These are phyloP conservation scores for Musa beccarii DNA, from an alignment of 176 grass and related monocot genomes.

Conservation along the genomic window DNA sequence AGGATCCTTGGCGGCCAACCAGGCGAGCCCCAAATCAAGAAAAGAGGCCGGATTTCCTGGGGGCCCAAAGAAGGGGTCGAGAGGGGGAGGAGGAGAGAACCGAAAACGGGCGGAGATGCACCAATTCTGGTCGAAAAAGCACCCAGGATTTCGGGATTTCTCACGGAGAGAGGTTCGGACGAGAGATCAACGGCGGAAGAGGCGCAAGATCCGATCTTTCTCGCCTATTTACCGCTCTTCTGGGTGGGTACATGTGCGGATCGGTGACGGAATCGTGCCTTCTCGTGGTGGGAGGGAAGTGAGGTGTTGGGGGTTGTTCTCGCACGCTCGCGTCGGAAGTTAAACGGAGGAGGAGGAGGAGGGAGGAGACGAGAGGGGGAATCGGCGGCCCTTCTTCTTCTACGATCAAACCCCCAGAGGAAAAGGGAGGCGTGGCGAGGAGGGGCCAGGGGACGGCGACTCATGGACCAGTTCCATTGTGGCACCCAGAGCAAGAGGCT, in stretches of 20 bases:
- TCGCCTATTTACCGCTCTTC: neutral
- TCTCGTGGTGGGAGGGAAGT: no score
- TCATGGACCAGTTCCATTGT: neutral
- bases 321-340: neutral
- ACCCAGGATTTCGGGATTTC: neutral
- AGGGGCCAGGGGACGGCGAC: neutral
- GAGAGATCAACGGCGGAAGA: neutral
- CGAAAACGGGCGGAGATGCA: neutral
- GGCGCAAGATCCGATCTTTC: neutral
- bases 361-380: neutral
- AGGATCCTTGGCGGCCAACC: neutral
- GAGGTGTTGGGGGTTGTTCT: neutral
- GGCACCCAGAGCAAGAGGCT: neutral
- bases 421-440: neutral
- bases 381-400: neutral
- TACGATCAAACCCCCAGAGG: neutral
- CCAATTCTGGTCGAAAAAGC: neutral
- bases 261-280: neutral
- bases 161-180: neutral
- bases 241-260: neutral
- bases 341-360: neutral
- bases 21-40: neutral
- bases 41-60: neutral
- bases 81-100: neutral
- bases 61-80: neutral